Base-by-base conservation (phyloP, 2,329 filamentous ascomycete species). In the Tolypocladium amazonense region DNA sequence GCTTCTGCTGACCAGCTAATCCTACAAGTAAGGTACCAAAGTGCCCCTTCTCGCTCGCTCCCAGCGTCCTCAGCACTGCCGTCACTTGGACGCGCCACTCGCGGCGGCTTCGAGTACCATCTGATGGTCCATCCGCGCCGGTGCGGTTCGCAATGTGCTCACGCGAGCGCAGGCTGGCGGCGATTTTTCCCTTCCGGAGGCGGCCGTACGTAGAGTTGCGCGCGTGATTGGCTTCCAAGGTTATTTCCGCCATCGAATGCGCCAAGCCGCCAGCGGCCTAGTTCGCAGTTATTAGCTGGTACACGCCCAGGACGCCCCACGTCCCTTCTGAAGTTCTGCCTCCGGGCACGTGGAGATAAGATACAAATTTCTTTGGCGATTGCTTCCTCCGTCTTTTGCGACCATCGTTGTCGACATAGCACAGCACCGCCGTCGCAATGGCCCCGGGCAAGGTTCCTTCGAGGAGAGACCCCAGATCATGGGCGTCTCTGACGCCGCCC, bases 391-490 rank as follows among this genome's bases (percentile, higher is more conserved):
- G 18, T 43, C 39, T 43, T n/a, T 52, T 33, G 47, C 27, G 25
- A 33, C 14, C 14, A 4, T 23, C 25, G 15, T 23, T 14, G 45
- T 25, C 47, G 47, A 14, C 47, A 27, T 9, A 20, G 25, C 47
- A 9, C 47, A 52, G 27, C 15, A 30, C 33, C 33, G 33, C 27
- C 23, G 27, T 52, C 47, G 23, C 41, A 12, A 56, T 59, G 50
- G 52, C 58, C 43, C 15, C 54, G n/a, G 39, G 50, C 14, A 69
- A 69, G 68, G 67, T 65, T 64, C 69, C 69, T 20, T 47, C 63
- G 38, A 80, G 78, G 73, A 77, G 76, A 69, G 77, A 80, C 59
- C 71, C 76, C 57, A 72, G 84, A 64, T 79, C 78, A 52, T 78
- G 76, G 76, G 70, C 71, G 58, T 65, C 68, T 7, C 70, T 78